Evolutionary conservation across 495 filamentous ascomycete species (phyloP).

Genomic region (Monascus purpureus): DNA sequence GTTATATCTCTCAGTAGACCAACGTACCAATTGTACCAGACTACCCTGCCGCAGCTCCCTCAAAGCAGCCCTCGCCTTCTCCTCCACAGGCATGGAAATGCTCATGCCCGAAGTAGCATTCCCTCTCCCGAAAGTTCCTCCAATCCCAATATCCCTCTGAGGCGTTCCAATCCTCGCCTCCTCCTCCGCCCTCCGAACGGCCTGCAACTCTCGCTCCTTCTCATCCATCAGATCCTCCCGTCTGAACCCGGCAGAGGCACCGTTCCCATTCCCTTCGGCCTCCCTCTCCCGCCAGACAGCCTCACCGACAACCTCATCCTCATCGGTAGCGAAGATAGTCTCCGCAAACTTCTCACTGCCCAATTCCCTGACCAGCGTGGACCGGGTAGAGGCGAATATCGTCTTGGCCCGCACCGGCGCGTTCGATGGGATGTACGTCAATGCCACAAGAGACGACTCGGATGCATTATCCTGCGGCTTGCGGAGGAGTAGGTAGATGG

Average conservation of each 20-base stretch:
- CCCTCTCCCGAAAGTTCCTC: slow-evolving; percentile 47
- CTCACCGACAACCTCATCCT: slow-evolving; percentile 49
- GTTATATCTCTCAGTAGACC: too few species aligned
- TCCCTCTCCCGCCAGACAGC: slow-evolving; percentile 70
- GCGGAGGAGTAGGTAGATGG: slow-evolving; percentile 77
- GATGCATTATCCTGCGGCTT: slow-evolving; percentile 36
- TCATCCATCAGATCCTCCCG: slow-evolving; percentile 65
- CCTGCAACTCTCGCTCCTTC: slow-evolving; percentile 68
- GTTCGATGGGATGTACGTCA: slow-evolving; percentile 83
- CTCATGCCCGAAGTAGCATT: slow-evolving; percentile 36
- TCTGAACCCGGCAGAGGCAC: slow-evolving; percentile 6
- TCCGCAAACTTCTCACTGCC: slow-evolving; percentile 80
- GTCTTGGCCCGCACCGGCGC: slow-evolving; percentile 92
- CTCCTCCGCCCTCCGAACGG: slow-evolving; percentile 68
- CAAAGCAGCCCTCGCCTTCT: slow-evolving; percentile 54
- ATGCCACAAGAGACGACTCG: slow-evolving; percentile 44
- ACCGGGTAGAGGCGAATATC: slow-evolving; percentile 79
- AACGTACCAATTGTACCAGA: slow-evolving; percentile 70
- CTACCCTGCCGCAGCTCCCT: slow-evolving; percentile 40
- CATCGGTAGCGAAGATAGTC: slow-evolving; percentile 61
- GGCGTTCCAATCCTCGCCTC: slow-evolving; percentile 60
- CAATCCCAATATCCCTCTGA: slow-evolving; percentile 37
- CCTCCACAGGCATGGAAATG: slow-evolving; percentile 51
- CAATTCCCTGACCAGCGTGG: slow-evolving; percentile 73
- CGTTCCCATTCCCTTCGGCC: slow-evolving; percentile 31